These are phyloP conservation scores for Lolium multiflorum DNA, from an alignment of 176 grass and related monocot species.

Conservation along the genomic window DNA sequence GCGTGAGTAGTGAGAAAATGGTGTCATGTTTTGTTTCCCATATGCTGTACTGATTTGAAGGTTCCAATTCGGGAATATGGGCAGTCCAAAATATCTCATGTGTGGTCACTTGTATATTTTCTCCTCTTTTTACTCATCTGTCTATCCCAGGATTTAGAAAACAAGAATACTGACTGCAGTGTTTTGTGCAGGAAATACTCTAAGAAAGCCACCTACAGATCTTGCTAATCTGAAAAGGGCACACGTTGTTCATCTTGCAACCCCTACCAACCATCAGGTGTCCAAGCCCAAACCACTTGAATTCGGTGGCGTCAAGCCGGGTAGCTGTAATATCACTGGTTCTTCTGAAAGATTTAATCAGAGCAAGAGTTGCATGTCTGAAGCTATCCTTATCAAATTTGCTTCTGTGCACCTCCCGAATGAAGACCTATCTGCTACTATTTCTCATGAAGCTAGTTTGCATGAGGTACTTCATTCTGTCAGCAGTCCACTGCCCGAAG, in stretches of 20 bases:
- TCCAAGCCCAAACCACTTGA: constrained; percentile 22
- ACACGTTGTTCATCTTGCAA: neutral
- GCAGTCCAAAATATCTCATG: neutral
- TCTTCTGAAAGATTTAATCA: neutral
- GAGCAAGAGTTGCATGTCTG: too few relatives aligned
- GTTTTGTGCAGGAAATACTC: constrained; percentile 32
- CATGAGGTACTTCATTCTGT: neutral
- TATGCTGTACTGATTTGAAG: neutral
- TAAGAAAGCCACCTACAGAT: neutral
- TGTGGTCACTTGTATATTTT: neutral
- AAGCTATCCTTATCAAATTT: neutral
- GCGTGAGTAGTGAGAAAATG: neutral
- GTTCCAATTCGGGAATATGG: neutral
- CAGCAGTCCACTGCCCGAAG: neutral
- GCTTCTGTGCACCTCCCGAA: neutral
- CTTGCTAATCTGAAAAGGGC: constrained; percentile 1
- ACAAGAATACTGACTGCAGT: neutral
- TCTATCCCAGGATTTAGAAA: constrained; percentile 16
- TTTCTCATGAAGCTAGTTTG: neutral
- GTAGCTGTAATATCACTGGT: neutral
- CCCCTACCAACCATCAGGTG: neutral
- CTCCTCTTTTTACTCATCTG: neutral
- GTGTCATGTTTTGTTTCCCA: neutral
- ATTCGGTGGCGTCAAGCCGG: constrained; percentile 27
- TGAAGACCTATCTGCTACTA: neutral